These are phyloP conservation scores for Daldinia caldariorum DNA, from an alignment of 495 filamentous ascomycete species.

Conservation along the genomic window DNA sequence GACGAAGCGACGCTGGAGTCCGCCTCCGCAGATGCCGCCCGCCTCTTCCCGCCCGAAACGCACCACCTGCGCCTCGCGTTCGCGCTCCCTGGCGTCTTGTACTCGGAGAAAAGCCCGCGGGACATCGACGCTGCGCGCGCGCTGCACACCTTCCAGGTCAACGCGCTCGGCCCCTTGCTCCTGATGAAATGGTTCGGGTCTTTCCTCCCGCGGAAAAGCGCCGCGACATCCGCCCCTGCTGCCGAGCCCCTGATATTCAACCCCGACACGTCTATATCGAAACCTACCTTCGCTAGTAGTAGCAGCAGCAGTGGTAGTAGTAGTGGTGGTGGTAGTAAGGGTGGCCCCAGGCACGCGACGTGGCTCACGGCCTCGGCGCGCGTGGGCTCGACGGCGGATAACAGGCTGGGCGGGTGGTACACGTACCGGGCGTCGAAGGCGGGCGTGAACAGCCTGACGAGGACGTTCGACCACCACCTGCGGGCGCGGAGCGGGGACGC, in stretches of 20 bases:
- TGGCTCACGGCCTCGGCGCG: conserved; percentile 79
- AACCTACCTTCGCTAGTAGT: too few species aligned
- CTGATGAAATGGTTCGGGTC: conserved; percentile 76
- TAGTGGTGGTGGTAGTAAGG: too few species aligned
- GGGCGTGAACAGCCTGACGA: conserved; percentile 73
- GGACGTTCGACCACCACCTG: conserved; percentile 78
- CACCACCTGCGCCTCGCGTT: conserved; percentile 75
- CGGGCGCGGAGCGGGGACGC: conserved; percentile 61
- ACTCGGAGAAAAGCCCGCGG: conserved; percentile 75
- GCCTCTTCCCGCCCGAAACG: conserved; percentile 58
- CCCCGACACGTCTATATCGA: not conserved
- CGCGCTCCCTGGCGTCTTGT: conserved; percentile 75
- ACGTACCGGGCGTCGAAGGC: conserved; percentile 79
- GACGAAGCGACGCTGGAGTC: conserved; percentile 60
- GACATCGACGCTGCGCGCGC: conserved; percentile 68
- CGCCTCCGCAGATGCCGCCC: conserved; percentile 53
- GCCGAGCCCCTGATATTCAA: not conserved
- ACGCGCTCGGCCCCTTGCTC: conserved; percentile 76
- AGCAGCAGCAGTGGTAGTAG: too few species aligned
- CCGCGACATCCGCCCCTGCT: conserved; percentile 16
- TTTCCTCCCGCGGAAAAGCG: conserved; percentile 68
- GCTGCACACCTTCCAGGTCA: conserved; percentile 71
- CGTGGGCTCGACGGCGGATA: conserved; percentile 78
- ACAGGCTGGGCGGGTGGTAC: conserved; percentile 76
- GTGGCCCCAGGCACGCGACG: conserved; percentile 61